Evolutionary conservation across 2,329 filamentous ascomycete species (phyloP).

Genomic region (Penicillium sp.): DNA sequence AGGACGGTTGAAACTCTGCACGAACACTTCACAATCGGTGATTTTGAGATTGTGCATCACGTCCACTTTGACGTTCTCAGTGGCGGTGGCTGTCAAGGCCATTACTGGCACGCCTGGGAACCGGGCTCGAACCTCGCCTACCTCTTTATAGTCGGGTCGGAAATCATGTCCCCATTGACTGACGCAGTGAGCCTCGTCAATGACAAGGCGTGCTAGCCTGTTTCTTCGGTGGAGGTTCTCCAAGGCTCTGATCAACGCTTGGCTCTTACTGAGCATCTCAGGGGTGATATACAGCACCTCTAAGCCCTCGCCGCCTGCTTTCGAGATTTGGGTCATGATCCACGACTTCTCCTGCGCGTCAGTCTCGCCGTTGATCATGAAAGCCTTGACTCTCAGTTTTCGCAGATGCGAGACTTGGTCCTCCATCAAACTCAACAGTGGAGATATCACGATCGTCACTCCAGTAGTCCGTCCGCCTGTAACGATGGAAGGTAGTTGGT

Average conservation of each 20-base stretch:
- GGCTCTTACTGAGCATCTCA: conserved; percentile 88
- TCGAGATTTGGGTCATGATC: conserved; percentile 63
- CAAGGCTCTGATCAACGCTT: conserved; percentile 63
- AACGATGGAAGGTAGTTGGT: conserved; percentile 86
- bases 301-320: conserved; percentile 67
- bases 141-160: conserved; percentile 85
- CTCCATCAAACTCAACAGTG: conserved; percentile 91
- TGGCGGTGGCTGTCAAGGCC: conserved; percentile 92
- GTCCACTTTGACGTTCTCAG: conserved; percentile 85
- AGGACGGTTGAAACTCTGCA: conserved; percentile 94
- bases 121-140: conserved; percentile 68
- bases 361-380: conserved; percentile 75
- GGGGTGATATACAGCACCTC: conserved; percentile 93
- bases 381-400: conserved; percentile 71
- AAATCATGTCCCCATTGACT: conserved; percentile 99
- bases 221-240: conserved; percentile 63
- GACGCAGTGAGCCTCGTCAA: conserved; percentile 98
- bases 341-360: conserved; percentile 58
- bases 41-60: conserved; percentile 90
- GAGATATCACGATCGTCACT: conserved; percentile 91
- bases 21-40: conserved; percentile 69
- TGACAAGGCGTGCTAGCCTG: conserved; percentile 84
- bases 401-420: conserved; percentile 86
- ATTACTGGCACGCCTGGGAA: conserved; percentile 84
- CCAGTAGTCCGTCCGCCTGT: conserved; percentile 73